Base-by-base conservation (phyloP, 352 stramenopile species). In the Thalassiosira sp. region DNA sequence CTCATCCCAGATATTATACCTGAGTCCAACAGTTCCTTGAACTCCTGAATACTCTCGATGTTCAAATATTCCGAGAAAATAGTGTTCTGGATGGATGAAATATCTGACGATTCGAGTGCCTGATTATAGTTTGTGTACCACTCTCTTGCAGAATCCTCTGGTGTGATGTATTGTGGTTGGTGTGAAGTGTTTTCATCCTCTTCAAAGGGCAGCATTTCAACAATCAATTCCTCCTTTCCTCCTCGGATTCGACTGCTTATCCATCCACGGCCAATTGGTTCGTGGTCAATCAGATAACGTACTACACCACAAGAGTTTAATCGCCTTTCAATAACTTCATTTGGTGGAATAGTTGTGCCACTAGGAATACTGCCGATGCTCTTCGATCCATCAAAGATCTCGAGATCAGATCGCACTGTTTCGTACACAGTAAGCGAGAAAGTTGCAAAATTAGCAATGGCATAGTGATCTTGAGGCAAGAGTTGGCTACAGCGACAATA, bases 251-350 rank as follows among this genome's bases (percentile, higher is more conserved):
- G 82, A 46, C 88, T 87, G 62, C 85, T 93, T 67, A 94, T 94
- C 87, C 90, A 95, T 22, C 90, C 91, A 70, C 86, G 70, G 10
- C 79, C 73, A 7, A 89, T 28, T n/a, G 72, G 57, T 59, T 86
- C 74, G 46, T 86, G 77, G 18, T 81, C 52, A 42, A 95, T 84
- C 0, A 86, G 72, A 79, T 91, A 95, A 31, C 91, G 74, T 31
- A 89, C 76, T 57, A 95, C 87, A 22, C 91, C 91, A 80, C 80
- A 93, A 37, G 82, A 91, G 74, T 95, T 95, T 0, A 91, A 58
- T 8, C 91, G 73, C 57, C 89, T 73, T 57, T 95, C 90, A 45
- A 92, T 72, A 35, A 94, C 81, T 68, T 93, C 53, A 37, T 73
- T 58, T 61, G 68, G 43, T 15, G 88, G 80, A 70, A 95, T 88